Conservation (phyloP, 2,329 filamentous ascomycete genomes). For the Verticillium tricorpus region DNA sequence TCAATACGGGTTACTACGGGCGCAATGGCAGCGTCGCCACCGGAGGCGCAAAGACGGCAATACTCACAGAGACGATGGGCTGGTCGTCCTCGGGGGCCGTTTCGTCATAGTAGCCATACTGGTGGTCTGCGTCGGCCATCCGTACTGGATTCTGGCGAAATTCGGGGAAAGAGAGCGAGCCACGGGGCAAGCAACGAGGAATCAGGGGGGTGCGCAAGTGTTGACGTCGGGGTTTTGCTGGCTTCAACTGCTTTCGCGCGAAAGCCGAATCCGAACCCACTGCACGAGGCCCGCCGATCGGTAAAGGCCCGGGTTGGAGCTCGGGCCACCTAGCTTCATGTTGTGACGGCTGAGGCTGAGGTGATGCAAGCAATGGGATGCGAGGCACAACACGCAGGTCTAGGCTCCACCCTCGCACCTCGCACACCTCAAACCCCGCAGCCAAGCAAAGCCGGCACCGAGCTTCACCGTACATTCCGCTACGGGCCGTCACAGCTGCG, state of each 20-base stretch:
- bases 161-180: not conserved
- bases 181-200: not conserved
- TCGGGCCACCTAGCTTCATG: not conserved
- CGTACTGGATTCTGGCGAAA: not conserved
- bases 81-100: slow-evolving; percentile 41
- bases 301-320: slow-evolving; percentile 1
- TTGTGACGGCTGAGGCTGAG: not conserved
- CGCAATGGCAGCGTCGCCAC: not conserved
- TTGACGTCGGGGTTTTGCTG: not conserved
- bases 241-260: not conserved
- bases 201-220: not conserved
- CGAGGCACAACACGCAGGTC: not conserved
- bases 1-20: not conserved
- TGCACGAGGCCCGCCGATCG: not conserved
- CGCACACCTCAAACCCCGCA: not conserved
- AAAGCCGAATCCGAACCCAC: not conserved
- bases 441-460: not conserved
- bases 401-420: not conserved
- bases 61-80: slow-evolving; percentile 36
- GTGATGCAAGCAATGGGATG: not conserved
- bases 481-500: not conserved
- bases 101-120: slow-evolving; percentile 43
- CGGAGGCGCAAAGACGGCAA: slow-evolving; percentile 11
- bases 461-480: not conserved
- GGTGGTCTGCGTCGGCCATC: slow-evolving; percentile 39